Conservation (phyloP, 257 asterid genomes). For the Scutellaria galericulata region DNA sequence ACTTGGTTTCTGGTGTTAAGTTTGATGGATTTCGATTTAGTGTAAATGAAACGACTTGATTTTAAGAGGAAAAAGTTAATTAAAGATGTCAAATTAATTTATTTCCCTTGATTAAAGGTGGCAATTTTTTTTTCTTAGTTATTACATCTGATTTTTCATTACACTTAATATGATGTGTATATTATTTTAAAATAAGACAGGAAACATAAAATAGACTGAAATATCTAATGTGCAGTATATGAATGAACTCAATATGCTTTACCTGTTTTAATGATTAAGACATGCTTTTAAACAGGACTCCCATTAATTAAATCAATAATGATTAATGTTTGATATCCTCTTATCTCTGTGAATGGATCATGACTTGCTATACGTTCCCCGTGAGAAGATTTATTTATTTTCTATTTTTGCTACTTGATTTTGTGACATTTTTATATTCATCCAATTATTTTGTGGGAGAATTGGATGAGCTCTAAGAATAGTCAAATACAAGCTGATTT, state of each 20-base stretch:
- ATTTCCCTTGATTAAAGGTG: too few species aligned
- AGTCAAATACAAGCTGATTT: slow-evolving; percentile 28
- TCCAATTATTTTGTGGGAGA: slow-evolving; percentile 29
- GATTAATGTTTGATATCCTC: slow-evolving; percentile 20
- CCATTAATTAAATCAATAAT: neutral
- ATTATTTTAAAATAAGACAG: too few species aligned
- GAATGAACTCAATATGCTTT: slow-evolving; percentile 23
- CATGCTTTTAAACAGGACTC: slow-evolving; percentile 31
- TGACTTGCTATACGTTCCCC: slow-evolving; percentile 29
- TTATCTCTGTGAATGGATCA: slow-evolving; percentile 20
- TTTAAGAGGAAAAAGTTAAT: too few species aligned
- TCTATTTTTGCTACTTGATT: slow-evolving; percentile 22
- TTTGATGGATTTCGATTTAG: too few species aligned
- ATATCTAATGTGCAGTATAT: neutral
- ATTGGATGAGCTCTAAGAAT: slow-evolving; percentile 29
- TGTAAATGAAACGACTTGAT: too few species aligned
- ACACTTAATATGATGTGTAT: too few species aligned
- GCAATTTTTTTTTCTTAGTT: too few species aligned
- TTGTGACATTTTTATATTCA: neutral
- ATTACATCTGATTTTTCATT: too few species aligned
- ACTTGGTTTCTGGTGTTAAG: too few species aligned
- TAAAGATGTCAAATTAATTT: too few species aligned
- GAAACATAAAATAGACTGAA: too few species aligned
- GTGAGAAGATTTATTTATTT: slow-evolving; percentile 41
- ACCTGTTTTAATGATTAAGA: slow-evolving; percentile 25